Evolutionary conservation across 768 basidiomycete species (phyloP), one percentile per base, ranked within the genome.

Genomic region (Leucocoprinus leucothites): DNA sequence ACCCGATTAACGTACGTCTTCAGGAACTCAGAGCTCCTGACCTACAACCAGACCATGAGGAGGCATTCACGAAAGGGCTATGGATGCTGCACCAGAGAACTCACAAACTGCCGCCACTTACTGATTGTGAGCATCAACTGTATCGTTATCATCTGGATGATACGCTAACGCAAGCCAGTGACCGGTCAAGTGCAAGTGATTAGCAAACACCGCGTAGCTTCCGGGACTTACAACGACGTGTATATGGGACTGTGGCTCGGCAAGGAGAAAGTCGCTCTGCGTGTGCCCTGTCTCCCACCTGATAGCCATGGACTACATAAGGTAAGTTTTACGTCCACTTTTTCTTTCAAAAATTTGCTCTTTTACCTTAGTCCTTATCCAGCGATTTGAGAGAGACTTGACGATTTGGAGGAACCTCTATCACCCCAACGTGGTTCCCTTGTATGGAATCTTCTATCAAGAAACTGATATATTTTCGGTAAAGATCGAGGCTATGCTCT

Each of bases 311-410:
- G 64, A 14, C 64, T 69, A n/a, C 71, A 72, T 47, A 63, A 70
- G 50, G 76, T 75, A 35, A 11, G 60, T 57, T 16, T n/a, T 35
- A 28, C 21, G 14, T 25, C 21, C 21, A 31, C 7, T 31, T 31
- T 11, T 5, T 5, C 31, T 31, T 31, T 31, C 31, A 31, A 5
- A 31, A 5, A 11, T 31, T 31, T n/a, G n/a, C n/a, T n/a, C n/a
- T n/a, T n/a, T n/a, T n/a, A n/a, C n/a, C 31, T 31, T 11, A 31
- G 11, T n/a, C 31, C 8, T 26, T 13, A 8, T 55, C 41, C 44
- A 80, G 77, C 68, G 70, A 9, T 76, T 79, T 58, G 64, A 74
- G 61, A 65, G 69, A 46, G 74, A 78, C 59, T 72, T 77, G 1
- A 64, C 69, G 22, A 71, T 72, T 43, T 79, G 75, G 75, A 67